Conservation (phyloP, 225 moss, liverwort and hornwort species). For the Marchantia polymorpha region DNA sequence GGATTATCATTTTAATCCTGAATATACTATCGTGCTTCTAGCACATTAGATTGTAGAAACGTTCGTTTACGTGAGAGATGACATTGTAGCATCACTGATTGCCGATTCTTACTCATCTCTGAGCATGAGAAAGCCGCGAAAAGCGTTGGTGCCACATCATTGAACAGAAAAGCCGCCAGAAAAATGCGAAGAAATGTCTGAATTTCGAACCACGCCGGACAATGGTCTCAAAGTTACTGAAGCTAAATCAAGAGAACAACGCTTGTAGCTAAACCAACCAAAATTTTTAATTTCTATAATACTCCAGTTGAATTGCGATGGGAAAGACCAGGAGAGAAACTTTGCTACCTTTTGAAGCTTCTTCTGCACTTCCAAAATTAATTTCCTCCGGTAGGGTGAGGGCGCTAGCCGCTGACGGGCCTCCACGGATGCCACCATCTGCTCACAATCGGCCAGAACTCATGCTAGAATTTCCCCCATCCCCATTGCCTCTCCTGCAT, state of each 20-base stretch:
- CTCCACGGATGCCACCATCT: conserved; percentile 27
- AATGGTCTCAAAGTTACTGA: background rate
- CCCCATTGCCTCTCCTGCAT: background rate
- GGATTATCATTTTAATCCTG: too few relatives aligned
- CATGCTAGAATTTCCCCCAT: background rate
- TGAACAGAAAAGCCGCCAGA: too few relatives aligned
- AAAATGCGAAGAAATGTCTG: too few relatives aligned
- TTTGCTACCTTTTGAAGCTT: conserved; percentile 73
- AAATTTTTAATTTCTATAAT: background rate
- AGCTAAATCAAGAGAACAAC: background rate
- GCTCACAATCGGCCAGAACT: conserved; percentile 6
- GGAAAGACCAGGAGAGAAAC: background rate
- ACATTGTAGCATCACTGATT: too few relatives aligned
- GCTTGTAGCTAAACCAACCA: too few relatives aligned
- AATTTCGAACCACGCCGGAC: background rate
- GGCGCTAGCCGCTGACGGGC: conserved; percentile 52
- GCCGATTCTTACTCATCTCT: too few relatives aligned
- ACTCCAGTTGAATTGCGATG: too few relatives aligned
- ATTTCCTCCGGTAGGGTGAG: conserved; percentile 69
- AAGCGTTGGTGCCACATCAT: too few relatives aligned
- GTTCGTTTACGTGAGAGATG: too few relatives aligned
- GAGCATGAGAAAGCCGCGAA: too few relatives aligned
- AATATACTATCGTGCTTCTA: too few relatives aligned
- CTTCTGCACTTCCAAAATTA: conserved; percentile 74
- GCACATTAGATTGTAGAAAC: too few relatives aligned